phyloP scores from a whole-genome alignment of 805 yeast genomes.

The Wickerhamiella spandovensis region DNA sequence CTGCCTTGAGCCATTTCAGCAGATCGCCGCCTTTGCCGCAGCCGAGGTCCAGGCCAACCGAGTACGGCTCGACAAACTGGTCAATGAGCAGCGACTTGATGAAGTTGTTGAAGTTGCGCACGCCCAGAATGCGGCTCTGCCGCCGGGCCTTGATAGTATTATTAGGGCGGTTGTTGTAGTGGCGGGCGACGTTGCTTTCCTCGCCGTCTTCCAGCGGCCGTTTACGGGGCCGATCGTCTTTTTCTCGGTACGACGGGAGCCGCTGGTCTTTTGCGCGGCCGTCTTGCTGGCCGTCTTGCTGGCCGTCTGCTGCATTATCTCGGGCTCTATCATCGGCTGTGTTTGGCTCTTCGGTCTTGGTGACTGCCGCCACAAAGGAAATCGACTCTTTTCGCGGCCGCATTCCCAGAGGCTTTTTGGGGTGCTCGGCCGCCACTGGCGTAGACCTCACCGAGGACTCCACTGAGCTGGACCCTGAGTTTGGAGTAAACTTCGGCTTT shows the following conservation, averaged over 20 bases:
- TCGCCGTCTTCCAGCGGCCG: neutral
- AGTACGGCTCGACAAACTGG: slow-evolving; percentile 43
- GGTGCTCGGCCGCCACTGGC: no score
- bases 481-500: no score
- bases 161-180: slow-evolving; percentile 74
- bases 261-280: neutral
- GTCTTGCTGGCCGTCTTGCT: no score
- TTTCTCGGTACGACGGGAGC: neutral
- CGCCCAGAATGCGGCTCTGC: slow-evolving; percentile 69
- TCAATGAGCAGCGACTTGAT: slow-evolving; percentile 76
- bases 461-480: no score
- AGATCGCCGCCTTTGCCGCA: slow-evolving; percentile 99
- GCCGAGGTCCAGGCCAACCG: slow-evolving; percentile 68
- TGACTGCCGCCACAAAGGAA: no score
- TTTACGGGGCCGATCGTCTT: neutral
- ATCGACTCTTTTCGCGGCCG: no score
- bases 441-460: no score
- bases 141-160: slow-evolving; percentile 48
- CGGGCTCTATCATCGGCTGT: no score
- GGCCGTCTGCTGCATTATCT: no score
- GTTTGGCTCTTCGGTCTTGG: no score
- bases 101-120: slow-evolving; percentile 83
- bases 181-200: slow-evolving; percentile 49
- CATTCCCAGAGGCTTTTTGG: no score
- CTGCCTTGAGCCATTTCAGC: slow-evolving; percentile 70